phyloP scores from a whole-genome alignment of 2,329 filamentous ascomycete species.

The Alternaria postmessia region DNA sequence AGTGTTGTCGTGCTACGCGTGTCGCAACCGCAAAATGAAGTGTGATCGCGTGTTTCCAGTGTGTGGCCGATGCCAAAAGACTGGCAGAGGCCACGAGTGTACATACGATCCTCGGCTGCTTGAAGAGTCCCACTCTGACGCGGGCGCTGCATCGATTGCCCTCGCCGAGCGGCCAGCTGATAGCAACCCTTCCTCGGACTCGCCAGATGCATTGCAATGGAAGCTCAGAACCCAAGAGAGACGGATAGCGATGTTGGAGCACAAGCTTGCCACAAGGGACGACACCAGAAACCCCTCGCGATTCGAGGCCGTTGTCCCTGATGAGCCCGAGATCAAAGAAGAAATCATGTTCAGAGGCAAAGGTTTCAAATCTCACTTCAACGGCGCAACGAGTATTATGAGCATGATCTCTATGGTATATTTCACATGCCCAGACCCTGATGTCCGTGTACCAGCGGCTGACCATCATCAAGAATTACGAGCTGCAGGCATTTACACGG shows the following conservation, averaged over 20 bases:
- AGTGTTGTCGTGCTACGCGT: constrained; percentile 58
- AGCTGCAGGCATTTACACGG: constrained; percentile 46
- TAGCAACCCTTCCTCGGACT: constrained; percentile 5
- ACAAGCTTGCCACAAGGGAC: constrained; percentile 35
- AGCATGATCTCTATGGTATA: constrained; percentile 46
- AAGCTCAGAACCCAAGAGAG: constrained; percentile 43
- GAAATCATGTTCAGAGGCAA: constrained; percentile 55
- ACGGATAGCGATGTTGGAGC: constrained; percentile 43
- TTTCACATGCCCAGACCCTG: not conserved
- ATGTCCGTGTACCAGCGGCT: constrained; percentile 6
- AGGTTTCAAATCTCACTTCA: constrained; percentile 57
- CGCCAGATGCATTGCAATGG: constrained; percentile 34
- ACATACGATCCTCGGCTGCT: constrained; percentile 51
- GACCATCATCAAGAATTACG: constrained; percentile 42
- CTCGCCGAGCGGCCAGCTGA: constrained; percentile 12
- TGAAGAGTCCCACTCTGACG: constrained; percentile 38
- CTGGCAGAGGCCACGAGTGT: constrained; percentile 54
- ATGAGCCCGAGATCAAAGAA: constrained; percentile 39
- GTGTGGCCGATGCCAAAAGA: constrained; percentile 55
- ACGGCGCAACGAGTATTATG: constrained; percentile 53
- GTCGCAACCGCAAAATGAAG: constrained; percentile 57
- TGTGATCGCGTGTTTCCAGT: constrained; percentile 57
- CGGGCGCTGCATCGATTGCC: constrained; percentile 25
- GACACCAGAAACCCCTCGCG: constrained; percentile 26
- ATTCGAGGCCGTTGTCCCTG: constrained; percentile 18